Evolutionary conservation across 768 basidiomycete species (phyloP), one percentile per base, ranked within the genome.

Genomic region (Hygrocybe punicea): DNA sequence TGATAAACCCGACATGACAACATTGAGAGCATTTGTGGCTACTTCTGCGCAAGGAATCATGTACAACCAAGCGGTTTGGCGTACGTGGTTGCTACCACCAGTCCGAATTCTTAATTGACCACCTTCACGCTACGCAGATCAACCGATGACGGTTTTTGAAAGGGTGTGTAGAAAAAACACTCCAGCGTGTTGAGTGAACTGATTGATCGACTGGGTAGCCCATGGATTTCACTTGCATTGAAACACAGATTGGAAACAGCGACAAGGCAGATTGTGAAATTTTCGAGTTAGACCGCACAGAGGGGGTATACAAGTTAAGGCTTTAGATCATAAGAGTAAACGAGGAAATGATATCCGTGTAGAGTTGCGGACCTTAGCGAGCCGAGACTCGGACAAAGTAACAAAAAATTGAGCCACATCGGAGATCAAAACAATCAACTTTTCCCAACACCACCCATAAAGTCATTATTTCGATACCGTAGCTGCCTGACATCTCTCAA

Each of bases 221-320:
- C 10, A 80, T 93, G 72, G 91, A 93, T 63, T 81, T 93, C 61
- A 79, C 91, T 8, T 98, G 96, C 65, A 83, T 98, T 8, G 96
- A 98, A 72, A 91, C 93, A 21, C 95, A 98, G 70, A 85, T 96
- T 53, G 93, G 93, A 6, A 81, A 90, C 56, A 89, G 89, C 1
- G 81, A 84, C 50, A 66, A 66, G 56, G 76, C 82, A 19, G 97
- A 99, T 71, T 98, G 96, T 68, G 93, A 99, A 71, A 82, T 98
- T 55, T 64, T 93, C 16, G 79, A 87, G 57, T 62, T 82, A 65
- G 75, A 78, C 58, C 63, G 53, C 10, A 62, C 64, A 7, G 69
- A 69, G 44, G 62, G 63, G 19, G 62, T 61, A 21, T 67, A 74
- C 55, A 68, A 66, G 58, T 62, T 81, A 34, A 57, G 48, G 51